These are phyloP conservation scores for Epithele typhae DNA, from an alignment of 768 basidiomycete genomes.

Conservation along the genomic window DNA sequence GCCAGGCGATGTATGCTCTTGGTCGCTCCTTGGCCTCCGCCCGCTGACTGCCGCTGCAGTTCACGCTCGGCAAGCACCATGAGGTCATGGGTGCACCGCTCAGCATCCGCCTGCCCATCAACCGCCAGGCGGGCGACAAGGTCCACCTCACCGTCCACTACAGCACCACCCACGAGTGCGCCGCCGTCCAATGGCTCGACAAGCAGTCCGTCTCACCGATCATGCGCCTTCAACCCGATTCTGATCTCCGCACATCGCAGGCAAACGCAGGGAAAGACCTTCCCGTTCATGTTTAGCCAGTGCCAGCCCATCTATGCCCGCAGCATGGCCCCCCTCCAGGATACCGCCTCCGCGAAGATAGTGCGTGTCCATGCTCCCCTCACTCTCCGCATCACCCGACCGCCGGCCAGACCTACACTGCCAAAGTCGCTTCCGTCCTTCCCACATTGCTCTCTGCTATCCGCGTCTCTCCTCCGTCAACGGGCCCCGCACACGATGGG, in stretches of 20 bases:
- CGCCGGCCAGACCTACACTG: conserved; percentile 67
- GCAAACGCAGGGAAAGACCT: conserved; percentile 50
- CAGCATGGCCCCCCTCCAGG: conserved; percentile 77
- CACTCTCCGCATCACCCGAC: background rate
- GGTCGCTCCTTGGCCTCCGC: background rate
- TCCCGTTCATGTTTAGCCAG: conserved; percentile 89
- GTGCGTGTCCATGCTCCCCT: conserved; percentile 35
- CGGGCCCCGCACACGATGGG: conserved; percentile 67
- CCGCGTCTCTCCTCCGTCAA: conserved; percentile 68
- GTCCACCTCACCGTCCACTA: conserved; percentile 57
- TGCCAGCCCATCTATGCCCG: conserved; percentile 91
- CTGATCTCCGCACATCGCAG: background rate
- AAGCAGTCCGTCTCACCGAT: conserved; percentile 65
- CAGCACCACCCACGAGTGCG: conserved; percentile 66
- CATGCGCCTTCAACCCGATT: no score
- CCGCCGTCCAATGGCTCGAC: conserved; percentile 84
- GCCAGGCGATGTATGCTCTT: conserved; percentile 20
- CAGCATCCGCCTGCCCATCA: conserved; percentile 48
- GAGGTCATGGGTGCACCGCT: conserved; percentile 77
- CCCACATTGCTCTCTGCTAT: conserved; percentile 86
- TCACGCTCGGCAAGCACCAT: conserved; percentile 51
- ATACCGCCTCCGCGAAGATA: conserved; percentile 84
- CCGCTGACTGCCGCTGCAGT: conserved; percentile 31
- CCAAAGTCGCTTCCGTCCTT: conserved; percentile 69
- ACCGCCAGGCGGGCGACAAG: conserved; percentile 37